Evolutionary conservation across 495 filamentous ascomycete species (phyloP).

Genomic region (Talaromyces proteolyticus): DNA sequence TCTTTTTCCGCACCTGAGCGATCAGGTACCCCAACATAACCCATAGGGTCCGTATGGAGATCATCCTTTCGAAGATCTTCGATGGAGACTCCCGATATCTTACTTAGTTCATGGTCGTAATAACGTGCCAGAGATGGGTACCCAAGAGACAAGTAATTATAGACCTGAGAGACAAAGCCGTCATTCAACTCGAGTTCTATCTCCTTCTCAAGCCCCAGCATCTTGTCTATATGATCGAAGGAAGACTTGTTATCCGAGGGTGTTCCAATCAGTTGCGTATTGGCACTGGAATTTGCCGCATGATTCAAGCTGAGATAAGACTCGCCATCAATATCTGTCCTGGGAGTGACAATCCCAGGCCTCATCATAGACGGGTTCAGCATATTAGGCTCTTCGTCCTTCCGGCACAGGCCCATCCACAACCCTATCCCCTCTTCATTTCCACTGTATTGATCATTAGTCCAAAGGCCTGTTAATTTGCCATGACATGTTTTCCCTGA

Average conservation of each 20-base stretch:
- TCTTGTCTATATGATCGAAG: slow-evolving; percentile 30
- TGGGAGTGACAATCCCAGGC: slow-evolving; percentile 22
- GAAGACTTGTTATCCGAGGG: slow-evolving; percentile 5
- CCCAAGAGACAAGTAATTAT: slow-evolving; percentile 89
- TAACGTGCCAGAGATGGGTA: slow-evolving; percentile 77
- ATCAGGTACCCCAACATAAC: slow-evolving; percentile 59
- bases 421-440: slow-evolving; percentile 42
- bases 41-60: slow-evolving; percentile 51
- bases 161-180: slow-evolving; percentile 87
- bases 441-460: slow-evolving; percentile 15
- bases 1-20: slow-evolving; percentile 28
- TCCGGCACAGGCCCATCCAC: slow-evolving; percentile 60
- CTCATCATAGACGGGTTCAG: slow-evolving; percentile 2
- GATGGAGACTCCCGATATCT: slow-evolving; percentile 63
- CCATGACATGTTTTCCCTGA: slow-evolving; percentile 28
- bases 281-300: neutral
- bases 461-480: slow-evolving; percentile 37
- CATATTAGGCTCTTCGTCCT: slow-evolving; percentile 8
- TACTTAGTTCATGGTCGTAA: slow-evolving; percentile 77
- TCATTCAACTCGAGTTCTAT: slow-evolving; percentile 68
- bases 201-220: slow-evolving; percentile 42
- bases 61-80: slow-evolving; percentile 69
- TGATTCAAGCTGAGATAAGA: slow-evolving; percentile 1
- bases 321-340: slow-evolving; percentile 10
- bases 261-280: slow-evolving; percentile 3